Evolutionary conservation across 1,139 yeast genomes (phyloP).

Genomic region (Debaryomycetaceae sp.): DNA sequence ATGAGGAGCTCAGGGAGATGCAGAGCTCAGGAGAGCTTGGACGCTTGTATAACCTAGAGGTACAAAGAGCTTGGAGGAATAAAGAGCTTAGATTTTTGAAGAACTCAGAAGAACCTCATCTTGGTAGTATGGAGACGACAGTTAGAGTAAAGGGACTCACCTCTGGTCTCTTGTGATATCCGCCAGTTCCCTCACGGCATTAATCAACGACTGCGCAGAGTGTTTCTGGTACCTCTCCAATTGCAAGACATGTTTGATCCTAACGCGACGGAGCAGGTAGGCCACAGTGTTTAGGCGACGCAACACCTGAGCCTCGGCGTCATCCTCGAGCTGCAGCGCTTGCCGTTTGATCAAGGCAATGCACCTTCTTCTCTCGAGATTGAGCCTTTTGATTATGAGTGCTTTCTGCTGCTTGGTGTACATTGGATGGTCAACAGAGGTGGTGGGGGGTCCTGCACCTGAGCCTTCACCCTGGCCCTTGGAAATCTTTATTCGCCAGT

Average conservation of each 20-base stretch:
- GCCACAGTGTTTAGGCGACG: conserved; percentile 30
- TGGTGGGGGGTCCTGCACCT: background rate
- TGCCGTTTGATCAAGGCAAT: conserved; percentile 9
- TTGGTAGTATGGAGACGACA: no score
- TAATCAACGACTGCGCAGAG: conserved; percentile 15
- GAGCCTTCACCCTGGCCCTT: no score
- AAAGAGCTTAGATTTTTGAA: no score
- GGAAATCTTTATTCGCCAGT: background rate
- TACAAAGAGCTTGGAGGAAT: no score
- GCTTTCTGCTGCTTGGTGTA: conserved; percentile 28
- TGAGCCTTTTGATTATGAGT: conserved; percentile 18
- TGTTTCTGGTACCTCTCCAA: conserved; percentile 34
- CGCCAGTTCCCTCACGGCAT: conserved; percentile 15
- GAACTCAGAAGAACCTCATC: no score
- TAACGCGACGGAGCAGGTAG: conserved; percentile 29
- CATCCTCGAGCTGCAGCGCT: conserved; percentile 8
- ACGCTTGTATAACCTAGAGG: no score
- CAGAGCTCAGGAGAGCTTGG: no score
- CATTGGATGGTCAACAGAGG: background rate
- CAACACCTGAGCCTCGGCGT: conserved; percentile 19
- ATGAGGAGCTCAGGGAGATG: no score
- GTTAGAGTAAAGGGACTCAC: no score
- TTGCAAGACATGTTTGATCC: conserved; percentile 26
- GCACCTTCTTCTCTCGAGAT: conserved; percentile 11
- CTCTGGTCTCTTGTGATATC: no score